These are phyloP conservation scores for Perkinsus marinus DNA, from an alignment of 169 alveolate genomes.

Conservation along the genomic window DNA sequence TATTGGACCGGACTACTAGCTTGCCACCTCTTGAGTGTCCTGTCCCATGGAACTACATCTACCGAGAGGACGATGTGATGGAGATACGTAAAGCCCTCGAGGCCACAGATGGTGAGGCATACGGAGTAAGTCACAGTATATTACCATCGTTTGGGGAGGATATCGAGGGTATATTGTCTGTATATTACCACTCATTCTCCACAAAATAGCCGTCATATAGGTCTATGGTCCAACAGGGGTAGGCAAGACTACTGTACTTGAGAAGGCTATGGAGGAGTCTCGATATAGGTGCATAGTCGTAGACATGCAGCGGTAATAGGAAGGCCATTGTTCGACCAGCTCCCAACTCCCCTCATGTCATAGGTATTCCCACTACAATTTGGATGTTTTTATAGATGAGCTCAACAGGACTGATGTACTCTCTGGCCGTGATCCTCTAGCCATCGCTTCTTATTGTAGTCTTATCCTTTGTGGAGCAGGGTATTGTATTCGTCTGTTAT, in stretches of 20 bases:
- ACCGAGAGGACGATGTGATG: neutral
- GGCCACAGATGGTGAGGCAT: neutral
- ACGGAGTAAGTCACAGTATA: neutral
- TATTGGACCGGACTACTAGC: neutral
- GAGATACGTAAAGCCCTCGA: neutral
- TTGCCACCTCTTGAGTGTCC: neutral
- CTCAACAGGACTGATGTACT: neutral
- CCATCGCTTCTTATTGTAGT: neutral
- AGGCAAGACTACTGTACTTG: neutral
- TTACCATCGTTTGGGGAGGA: neutral
- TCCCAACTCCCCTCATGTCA: neutral
- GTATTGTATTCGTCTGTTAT: neutral
- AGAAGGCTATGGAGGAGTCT: neutral
- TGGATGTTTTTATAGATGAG: neutral
- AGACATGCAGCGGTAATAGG: neutral
- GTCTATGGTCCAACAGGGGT: neutral
- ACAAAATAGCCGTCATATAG: too few species aligned
- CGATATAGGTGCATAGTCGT: neutral
- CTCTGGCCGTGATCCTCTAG: neutral
- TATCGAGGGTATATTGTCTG: too few species aligned
- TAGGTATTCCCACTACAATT: neutral
- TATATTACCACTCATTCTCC: too few species aligned
- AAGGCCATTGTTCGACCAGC: neutral
- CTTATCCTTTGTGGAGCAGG: neutral
- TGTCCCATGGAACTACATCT: neutral